Percentiles rank a stretch among this genome's conserved stretches.
These are phyloP conservation scores for Diplodia scrobiculata DNA, from an alignment of 2,329 filamentous ascomycete genomes.

Conservation along the genomic window DNA sequence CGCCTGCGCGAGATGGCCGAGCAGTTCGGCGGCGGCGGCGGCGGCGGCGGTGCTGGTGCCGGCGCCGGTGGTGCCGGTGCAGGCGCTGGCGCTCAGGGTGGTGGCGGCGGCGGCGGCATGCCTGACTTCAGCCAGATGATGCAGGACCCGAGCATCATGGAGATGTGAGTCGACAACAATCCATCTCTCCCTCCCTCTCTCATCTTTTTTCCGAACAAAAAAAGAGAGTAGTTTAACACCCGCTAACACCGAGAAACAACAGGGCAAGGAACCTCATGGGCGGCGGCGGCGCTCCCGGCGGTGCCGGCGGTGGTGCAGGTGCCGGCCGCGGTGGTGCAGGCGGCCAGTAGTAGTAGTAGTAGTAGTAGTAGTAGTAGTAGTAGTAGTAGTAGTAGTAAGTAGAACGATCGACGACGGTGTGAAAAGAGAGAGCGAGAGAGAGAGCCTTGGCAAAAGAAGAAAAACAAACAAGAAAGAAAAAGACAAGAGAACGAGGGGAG, in stretches of 20 bases:
- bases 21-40: slow-evolving; percentile 63
- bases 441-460: not conserved
- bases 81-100: slow-evolving; percentile 39
- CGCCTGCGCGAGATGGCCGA: slow-evolving; percentile 83
- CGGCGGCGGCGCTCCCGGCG: slow-evolving; percentile 34
- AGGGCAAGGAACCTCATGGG: slow-evolving; percentile 72
- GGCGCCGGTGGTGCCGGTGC: slow-evolving; percentile 39
- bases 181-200: too few relatives aligned
- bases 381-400: not conserved
- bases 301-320: not conserved
- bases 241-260: slow-evolving; percentile 13
- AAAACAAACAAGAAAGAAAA: too few relatives aligned
- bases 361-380: too few relatives aligned
- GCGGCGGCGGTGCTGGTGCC: slow-evolving; percentile 45
- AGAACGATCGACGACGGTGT: too few relatives aligned
- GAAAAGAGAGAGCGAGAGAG: not conserved
- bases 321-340: slow-evolving; percentile 20
- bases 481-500: not conserved
- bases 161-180: slow-evolving; percentile 69
- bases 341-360: slow-evolving; percentile 1
- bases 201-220: too few relatives aligned
- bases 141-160: slow-evolving; percentile 87
- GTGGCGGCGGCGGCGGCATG: slow-evolving; percentile 71
- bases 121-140: slow-evolving; percentile 84
- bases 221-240: too few relatives aligned